These are phyloP conservation scores for Dendrobium officinale DNA, from an alignment of 106 monocot species.

Conservation along the genomic window DNA sequence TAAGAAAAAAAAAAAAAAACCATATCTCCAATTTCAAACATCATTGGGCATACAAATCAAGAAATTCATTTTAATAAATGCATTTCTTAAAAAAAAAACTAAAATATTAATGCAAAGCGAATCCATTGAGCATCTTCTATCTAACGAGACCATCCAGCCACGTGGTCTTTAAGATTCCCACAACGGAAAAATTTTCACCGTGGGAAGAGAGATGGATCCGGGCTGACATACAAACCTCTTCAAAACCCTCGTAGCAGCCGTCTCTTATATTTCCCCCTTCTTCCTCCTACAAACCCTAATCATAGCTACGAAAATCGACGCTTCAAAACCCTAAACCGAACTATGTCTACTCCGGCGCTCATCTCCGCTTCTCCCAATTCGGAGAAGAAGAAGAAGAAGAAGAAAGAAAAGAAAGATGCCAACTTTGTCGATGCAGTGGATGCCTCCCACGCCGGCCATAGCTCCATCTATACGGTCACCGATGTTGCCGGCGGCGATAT, in stretches of 20 bases:
- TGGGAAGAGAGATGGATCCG: background rate
- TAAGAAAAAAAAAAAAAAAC: no score
- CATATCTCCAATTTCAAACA: no score
- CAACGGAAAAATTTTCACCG: background rate
- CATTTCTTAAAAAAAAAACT: no score
- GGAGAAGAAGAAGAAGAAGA: conserved; percentile 33
- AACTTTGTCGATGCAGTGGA: background rate
- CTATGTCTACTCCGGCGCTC: conserved; percentile 3
- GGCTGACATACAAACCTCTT: background rate
- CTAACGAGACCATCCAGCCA: background rate
- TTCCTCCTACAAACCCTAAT: background rate
- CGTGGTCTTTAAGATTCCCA: background rate
- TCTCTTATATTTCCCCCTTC: background rate
- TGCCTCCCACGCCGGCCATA: background rate
- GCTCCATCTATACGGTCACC: background rate
- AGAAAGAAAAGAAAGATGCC: conserved; percentile 26
- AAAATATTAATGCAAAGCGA: no score
- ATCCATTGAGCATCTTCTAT: no score
- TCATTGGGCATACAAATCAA: no score
- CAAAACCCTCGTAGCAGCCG: background rate
- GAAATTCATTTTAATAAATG: no score
- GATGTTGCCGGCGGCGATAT: conserved; percentile 2
- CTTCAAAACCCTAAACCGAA: conserved; percentile 11
- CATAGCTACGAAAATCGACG: background rate
- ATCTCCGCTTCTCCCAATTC: conserved; percentile 8